Evolutionary conservation across 106 monocot genomes (phyloP).

Genomic region (Dactylorhiza incarnata): DNA sequence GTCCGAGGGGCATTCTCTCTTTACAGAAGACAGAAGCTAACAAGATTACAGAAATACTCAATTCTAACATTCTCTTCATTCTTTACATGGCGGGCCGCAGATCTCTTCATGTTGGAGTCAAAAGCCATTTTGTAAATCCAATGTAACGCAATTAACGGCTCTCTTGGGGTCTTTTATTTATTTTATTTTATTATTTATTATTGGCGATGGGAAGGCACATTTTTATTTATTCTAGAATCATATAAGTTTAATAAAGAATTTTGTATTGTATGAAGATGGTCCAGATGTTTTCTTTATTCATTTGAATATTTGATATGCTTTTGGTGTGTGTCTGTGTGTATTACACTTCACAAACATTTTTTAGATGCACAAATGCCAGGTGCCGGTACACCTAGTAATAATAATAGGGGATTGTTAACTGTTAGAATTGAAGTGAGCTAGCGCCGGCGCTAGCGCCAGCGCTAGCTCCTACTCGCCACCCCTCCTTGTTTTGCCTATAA

Average conservation of each 20-base stretch:
- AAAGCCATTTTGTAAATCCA: background rate
- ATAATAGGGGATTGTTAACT: no score
- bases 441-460: no score
- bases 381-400: no score
- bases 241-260: background rate
- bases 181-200: background rate
- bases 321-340: no score
- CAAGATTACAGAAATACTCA: background rate
- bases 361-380: no score
- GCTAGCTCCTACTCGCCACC: no score
- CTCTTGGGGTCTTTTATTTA: background rate
- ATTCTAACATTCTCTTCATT: background rate
- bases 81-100: background rate
- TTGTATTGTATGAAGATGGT: no score
- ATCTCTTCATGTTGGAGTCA: background rate
- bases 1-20: slow-evolving; percentile 3
- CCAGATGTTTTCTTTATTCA: no score
- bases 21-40: background rate
- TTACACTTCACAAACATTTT: no score
- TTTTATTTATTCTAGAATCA: background rate
- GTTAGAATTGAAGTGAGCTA: no score
- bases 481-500: no score
- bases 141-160: background rate
- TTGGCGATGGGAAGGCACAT: background rate
- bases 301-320: no score